Percentiles rank a stretch among this genome's conserved stretches.
phyloP scores from a whole-genome alignment of 352 stramenopile species.

The Discostella stelligera region DNA sequence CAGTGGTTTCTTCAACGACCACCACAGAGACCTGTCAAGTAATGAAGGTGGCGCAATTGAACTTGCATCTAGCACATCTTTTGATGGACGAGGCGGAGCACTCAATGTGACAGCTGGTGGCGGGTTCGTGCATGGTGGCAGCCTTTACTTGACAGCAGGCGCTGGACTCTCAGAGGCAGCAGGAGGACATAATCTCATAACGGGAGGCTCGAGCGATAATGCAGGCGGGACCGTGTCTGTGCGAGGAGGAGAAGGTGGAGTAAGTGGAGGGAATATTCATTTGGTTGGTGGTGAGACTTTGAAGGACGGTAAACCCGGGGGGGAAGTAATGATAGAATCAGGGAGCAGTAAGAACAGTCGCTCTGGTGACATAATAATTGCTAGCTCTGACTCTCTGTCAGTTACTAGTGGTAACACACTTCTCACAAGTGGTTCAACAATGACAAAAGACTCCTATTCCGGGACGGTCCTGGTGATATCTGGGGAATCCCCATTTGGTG shows the following conservation, averaged over 20 bases:
- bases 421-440: neutral
- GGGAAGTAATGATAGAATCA: conserved; percentile 28
- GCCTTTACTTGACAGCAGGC: conserved; percentile 30
- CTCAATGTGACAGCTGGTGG: conserved; percentile 85
- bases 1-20: conserved; percentile 11
- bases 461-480: neutral
- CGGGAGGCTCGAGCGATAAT: conserved; percentile 69
- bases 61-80: conserved; percentile 51
- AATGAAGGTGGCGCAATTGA: conserved; percentile 21
- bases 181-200: conserved; percentile 83
- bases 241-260: conserved; percentile 14
- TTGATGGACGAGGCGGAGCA: conserved; percentile 86
- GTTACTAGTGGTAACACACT: conserved; percentile 16
- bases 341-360: conserved; percentile 1
- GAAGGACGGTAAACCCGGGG: conserved; percentile 37
- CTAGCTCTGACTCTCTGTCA: conserved; percentile 13
- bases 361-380: conserved; percentile 14
- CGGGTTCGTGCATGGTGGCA: conserved; percentile 79
- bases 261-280: conserved; percentile 24
- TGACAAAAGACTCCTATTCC: neutral
- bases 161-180: conserved; percentile 44
- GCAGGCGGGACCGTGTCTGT: conserved; percentile 30
- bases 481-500: conserved; percentile 1
- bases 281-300: conserved; percentile 24
- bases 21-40: conserved; percentile 12